A percentile compares a stretch with the other conserved stretches of the same genome.
phyloP scores from a whole-genome alignment of 345 rosid species.

The Garcia nutans region DNA sequence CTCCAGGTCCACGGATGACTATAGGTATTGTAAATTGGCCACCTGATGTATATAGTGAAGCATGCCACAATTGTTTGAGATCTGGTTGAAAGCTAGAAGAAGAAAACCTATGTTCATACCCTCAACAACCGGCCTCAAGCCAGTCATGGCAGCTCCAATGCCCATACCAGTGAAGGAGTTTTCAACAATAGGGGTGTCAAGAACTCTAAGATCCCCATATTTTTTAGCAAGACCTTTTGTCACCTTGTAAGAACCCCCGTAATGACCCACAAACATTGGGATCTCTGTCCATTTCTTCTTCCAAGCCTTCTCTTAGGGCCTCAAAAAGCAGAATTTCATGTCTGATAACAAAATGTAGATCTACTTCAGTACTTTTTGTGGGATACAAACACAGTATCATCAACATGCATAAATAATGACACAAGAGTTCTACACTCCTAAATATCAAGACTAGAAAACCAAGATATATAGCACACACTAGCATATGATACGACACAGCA shows the following conservation, averaged over 20 bases:
- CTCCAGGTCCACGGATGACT: slow-evolving; percentile 99
- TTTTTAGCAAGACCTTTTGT: slow-evolving; percentile 71
- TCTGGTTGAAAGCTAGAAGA: slow-evolving; percentile 95
- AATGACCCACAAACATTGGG: slow-evolving; percentile 81
- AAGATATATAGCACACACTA: neutral
- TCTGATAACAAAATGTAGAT: slow-evolving; percentile 37
- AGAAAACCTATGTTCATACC: slow-evolving; percentile 99
- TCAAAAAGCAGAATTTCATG: slow-evolving; percentile 89
- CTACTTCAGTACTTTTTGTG: neutral
- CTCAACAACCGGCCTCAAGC: slow-evolving; percentile 81
- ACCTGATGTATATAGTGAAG: slow-evolving; percentile 96
- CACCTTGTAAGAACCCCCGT: slow-evolving; percentile 96
- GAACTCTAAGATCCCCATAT: slow-evolving; percentile 91
- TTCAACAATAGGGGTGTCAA: slow-evolving; percentile 93
- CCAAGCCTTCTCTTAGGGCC: slow-evolving; percentile 88
- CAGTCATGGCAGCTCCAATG: slow-evolving; percentile 94
- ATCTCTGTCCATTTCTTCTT: slow-evolving; percentile 99
- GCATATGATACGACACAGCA: neutral
- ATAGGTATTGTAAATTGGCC: slow-evolving; percentile 89
- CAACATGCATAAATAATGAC: neutral
- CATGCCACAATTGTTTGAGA: slow-evolving; percentile 98
- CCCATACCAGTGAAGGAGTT: slow-evolving; percentile 98
- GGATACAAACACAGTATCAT: neutral
- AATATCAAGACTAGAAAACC: neutral
- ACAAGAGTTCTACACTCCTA: neutral